Percentiles rank a stretch among this genome's conserved stretches.
phyloP scores from a whole-genome alignment of 371 early-diverging fungal genomes.

The Paraphysoderma sedebokerense region DNA sequence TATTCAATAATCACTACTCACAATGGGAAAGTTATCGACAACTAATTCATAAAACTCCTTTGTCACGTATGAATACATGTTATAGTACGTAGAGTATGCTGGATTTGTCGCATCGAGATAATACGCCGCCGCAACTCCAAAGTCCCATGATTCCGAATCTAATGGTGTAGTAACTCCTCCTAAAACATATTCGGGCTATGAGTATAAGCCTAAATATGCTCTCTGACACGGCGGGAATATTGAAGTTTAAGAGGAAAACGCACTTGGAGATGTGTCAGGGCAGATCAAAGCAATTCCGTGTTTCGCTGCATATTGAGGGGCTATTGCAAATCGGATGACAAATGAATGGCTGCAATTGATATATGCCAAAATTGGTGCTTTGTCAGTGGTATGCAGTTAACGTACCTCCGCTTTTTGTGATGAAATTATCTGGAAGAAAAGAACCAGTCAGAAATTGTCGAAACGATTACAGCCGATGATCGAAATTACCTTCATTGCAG shows the following conservation, averaged over 20 bases:
- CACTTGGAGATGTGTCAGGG: slow-evolving; percentile 80
- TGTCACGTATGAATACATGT: slow-evolving; percentile 70
- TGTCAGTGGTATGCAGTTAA: no score
- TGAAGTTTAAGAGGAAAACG: slow-evolving; percentile 7
- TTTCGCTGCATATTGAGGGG: slow-evolving; percentile 41
- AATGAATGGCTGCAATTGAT: no score
- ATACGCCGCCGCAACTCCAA: slow-evolving; percentile 62
- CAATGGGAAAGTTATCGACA: slow-evolving; percentile 33
- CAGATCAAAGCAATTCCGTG: slow-evolving; percentile 53
- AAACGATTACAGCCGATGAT: no score
- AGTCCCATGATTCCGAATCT: slow-evolving; percentile 37
- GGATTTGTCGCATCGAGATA: slow-evolving; percentile 60
- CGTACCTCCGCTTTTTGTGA: not conserved
- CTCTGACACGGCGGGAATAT: not conserved
- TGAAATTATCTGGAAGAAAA: not conserved
- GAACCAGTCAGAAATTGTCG: not conserved
- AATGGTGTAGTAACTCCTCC: slow-evolving; percentile 22
- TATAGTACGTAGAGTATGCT: slow-evolving; percentile 52
- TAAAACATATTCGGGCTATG: not conserved
- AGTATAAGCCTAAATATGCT: not conserved
- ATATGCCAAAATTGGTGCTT: slow-evolving; percentile 62
- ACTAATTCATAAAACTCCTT: slow-evolving; percentile 48
- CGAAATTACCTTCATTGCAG: slow-evolving; percentile 72
- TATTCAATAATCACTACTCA: slow-evolving; percentile 11
- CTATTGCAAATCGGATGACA: no score